Evolutionary conservation across 2,329 filamentous ascomycete species (phyloP), one percentile per base, ranked within the genome.

Genomic region (Pseudogymnoascus sp.): DNA sequence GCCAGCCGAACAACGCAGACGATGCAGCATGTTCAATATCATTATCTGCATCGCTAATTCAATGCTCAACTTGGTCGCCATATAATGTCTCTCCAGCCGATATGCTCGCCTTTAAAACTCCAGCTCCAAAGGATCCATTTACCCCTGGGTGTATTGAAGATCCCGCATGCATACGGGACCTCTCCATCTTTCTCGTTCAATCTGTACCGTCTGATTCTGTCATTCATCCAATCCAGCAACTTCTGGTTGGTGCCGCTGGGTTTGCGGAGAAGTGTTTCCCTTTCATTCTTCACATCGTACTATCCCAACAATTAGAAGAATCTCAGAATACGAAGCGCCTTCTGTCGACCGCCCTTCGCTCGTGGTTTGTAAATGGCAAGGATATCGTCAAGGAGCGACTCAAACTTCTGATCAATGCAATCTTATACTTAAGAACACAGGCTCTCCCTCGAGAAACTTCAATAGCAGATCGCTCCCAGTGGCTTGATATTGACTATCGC

Each of bases 391-490:
- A 81, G 64, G 81, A 86, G 5, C 91, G 91, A 69, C 77, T 89
- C 61, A 86, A 86, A 65, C 81, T 95, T 37, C 77, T 96, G 0
- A 82, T 97, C 40, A 88, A 91, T 67, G 84, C 87, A 3, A 80
- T 99, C 31, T 77, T 99, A 2, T 99, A 97, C 72, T 81, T 99
- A n/a, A 86, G 92, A 39, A 91, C 88, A 3, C 93, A 96, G 71
- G 81, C 83, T 29, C 77, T 88, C 12, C 89, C 90, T 0, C 83
- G 85, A 11, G 95, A 99, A 73, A 77, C 78, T 0, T 96, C 91
- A 0, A 88, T 90, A 68, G 87, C 87, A 6, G 90, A 96, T 68
- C 85, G 95, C 64, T 80, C 87, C 60, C 81, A 84, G 61, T 99
- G 96, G 96, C 81, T 99, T 16, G 89, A 96, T 26, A 78, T 97